phyloP scores from a whole-genome alignment of 805 yeast genomes.

The Sungouiella blattae region DNA sequence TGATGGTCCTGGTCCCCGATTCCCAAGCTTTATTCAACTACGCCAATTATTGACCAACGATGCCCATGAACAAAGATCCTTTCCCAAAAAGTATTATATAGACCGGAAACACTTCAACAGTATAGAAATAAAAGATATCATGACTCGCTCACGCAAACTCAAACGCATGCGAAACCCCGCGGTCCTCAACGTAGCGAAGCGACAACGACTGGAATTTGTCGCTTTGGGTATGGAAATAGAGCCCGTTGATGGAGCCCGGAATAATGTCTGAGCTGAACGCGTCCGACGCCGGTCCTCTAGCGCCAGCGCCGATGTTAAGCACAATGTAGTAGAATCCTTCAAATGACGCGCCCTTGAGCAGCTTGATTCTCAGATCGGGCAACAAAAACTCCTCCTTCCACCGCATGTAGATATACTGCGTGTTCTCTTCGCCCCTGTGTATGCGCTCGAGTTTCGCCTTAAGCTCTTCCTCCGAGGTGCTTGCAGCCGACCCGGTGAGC shows the following conservation, averaged over 20 bases:
- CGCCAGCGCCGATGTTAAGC: slow-evolving; percentile 55
- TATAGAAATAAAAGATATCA: background rate
- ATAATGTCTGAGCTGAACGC: slow-evolving; percentile 14
- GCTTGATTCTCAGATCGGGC: slow-evolving; percentile 69
- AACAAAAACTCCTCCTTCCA: slow-evolving; percentile 91
- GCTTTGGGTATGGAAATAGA: slow-evolving; percentile 76
- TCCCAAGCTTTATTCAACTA: no score
- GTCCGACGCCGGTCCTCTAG: slow-evolving; percentile 3
- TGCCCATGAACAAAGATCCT: background rate
- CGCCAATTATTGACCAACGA: no score
- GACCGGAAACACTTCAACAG: slow-evolving; percentile 1
- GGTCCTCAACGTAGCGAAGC: slow-evolving; percentile 50
- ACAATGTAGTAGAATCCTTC: slow-evolving; percentile 91
- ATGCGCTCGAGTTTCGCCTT: slow-evolving; percentile 25
- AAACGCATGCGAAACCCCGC: slow-evolving; percentile 32
- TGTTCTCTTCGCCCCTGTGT: slow-evolving; percentile 28
- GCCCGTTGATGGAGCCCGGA: slow-evolving; percentile 74
- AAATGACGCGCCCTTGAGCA: slow-evolving; percentile 71
- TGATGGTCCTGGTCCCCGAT: no score
- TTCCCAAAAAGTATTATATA: background rate
- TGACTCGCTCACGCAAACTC: slow-evolving; percentile 16
- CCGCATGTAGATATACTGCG: slow-evolving; percentile 67
- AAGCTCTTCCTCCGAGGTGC: slow-evolving; percentile 40
- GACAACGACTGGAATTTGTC: slow-evolving; percentile 79
- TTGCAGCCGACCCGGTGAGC: slow-evolving; percentile 42